phyloP scores from a whole-genome alignment of 164 flowering plant genomes.

The Vitis rotundifolia region DNA sequence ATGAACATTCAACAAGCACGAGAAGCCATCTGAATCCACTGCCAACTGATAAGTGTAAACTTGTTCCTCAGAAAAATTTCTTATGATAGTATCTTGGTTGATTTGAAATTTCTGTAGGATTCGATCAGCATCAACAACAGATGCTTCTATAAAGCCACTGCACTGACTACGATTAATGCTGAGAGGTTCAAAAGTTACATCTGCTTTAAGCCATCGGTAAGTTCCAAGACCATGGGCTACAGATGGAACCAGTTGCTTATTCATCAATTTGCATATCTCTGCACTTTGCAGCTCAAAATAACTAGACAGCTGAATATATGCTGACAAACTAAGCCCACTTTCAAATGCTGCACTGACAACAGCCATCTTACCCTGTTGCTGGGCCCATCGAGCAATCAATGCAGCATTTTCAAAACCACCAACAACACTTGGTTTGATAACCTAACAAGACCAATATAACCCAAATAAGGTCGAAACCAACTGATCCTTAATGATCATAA shows the following conservation, averaged over 20 bases:
- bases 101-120: conserved; percentile 53
- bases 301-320: conserved; percentile 66
- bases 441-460: conserved; percentile 42
- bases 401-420: conserved; percentile 95
- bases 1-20: conserved; percentile 50
- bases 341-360: conserved; percentile 90
- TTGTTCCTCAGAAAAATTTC: conserved; percentile 34
- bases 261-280: conserved; percentile 37
- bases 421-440: conserved; percentile 87
- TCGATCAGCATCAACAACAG: conserved; percentile 57
- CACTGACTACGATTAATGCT: conserved; percentile 36
- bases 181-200: conserved; percentile 55
- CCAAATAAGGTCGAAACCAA: not conserved
- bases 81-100: conserved; percentile 37
- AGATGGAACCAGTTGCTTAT: conserved; percentile 30
- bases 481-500: not conserved
- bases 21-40: conserved; percentile 37
- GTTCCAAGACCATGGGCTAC: conserved; percentile 97
- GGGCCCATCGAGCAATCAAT: conserved; percentile 83
- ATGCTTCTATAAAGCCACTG: conserved; percentile 64
- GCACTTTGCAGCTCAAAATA: conserved; percentile 63
- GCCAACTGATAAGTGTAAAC: conserved; percentile 39
- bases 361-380: conserved; percentile 73
- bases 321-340: conserved; percentile 73
- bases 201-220: conserved; percentile 83